A percentile compares a stretch with the other conserved stretches of the same genome.
phyloP scores from a whole-genome alignment of 495 filamentous ascomycete species.

The Xylaria grammica region DNA sequence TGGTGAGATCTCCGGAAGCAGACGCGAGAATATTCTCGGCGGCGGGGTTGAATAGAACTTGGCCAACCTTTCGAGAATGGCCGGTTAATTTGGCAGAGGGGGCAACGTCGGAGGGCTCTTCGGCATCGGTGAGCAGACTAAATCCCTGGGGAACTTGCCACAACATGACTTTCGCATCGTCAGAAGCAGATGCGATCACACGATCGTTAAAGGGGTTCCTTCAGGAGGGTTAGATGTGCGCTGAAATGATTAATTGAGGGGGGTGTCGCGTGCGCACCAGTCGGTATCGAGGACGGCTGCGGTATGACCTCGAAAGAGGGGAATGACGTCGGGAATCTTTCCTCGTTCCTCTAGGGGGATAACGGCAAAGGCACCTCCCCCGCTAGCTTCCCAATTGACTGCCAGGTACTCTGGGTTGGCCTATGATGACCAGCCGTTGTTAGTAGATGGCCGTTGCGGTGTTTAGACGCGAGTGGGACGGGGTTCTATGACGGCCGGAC shows the following conservation, averaged over 20 bases:
- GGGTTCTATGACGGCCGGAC: conserved; percentile 23
- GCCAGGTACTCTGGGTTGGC: conserved; percentile 94
- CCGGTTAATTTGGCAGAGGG: conserved; percentile 82
- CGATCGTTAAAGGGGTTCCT: conserved; percentile 96
- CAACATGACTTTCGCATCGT: conserved; percentile 95
- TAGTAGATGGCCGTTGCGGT: conserved; percentile 30
- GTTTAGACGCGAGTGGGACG: not conserved
- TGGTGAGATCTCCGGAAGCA: conserved; percentile 90
- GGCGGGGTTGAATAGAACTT: conserved; percentile 96
- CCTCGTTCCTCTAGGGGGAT: conserved; percentile 89
- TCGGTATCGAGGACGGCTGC: conserved; percentile 96
- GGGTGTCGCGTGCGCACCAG: conserved; percentile 67
- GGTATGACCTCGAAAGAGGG: conserved; percentile 94
- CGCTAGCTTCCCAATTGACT: conserved; percentile 98
- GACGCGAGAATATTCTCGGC: conserved; percentile 96
- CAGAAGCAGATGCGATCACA: conserved; percentile 89
- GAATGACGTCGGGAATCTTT: conserved; percentile 88
- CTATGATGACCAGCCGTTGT: conserved; percentile 49
- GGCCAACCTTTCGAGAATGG: conserved; percentile 86
- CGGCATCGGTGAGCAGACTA: conserved; percentile 78
- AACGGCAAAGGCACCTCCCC: conserved; percentile 95
- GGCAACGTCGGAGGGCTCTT: conserved; percentile 79
- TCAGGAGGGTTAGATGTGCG: conserved; percentile 31
- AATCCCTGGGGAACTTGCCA: conserved; percentile 94
- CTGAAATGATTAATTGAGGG: conserved; percentile 29